These are phyloP conservation scores for Arthroderma sp. DNA, from an alignment of 2,329 filamentous ascomycete species.

Conservation along the genomic window DNA sequence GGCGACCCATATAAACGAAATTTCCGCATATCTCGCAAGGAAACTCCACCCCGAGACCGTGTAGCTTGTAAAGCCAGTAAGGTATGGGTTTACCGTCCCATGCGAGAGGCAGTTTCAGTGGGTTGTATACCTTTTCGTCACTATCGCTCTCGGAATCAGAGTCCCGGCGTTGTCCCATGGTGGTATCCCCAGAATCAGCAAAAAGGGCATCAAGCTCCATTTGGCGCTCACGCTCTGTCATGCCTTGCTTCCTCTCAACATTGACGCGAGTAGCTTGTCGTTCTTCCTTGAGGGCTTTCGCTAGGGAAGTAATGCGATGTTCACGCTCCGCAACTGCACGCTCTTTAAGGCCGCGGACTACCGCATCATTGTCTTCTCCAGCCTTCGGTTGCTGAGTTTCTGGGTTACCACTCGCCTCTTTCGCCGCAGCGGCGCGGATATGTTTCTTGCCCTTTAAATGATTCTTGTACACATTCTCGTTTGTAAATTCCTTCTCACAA, in stretches of 20 bases:
- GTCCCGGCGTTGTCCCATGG: conserved; percentile 34
- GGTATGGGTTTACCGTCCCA: conserved; percentile 99
- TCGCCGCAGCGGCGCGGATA: conserved; percentile 63
- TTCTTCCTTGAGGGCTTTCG: conserved; percentile 72
- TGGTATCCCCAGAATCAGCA: conserved; percentile 42
- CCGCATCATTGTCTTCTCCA: conserved; percentile 13
- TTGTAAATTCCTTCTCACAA: conserved; percentile 91
- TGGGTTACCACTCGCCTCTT: conserved; percentile 33
- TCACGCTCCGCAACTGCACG: conserved; percentile 83
- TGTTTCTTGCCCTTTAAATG: conserved; percentile 90
- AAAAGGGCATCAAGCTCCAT: conserved; percentile 86
- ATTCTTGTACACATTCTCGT: conserved; percentile 83
- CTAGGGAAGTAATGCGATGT: conserved; percentile 66
- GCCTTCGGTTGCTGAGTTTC: conserved; percentile 20
- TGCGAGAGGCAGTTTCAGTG: conserved; percentile 82
- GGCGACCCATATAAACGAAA: conserved; percentile 94
- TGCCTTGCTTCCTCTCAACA: conserved; percentile 89
- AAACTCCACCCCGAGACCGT: conserved; percentile 89
- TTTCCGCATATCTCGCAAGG: conserved; percentile 95
- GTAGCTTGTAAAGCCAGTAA: conserved; percentile 96
- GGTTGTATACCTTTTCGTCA: conserved; percentile 88
- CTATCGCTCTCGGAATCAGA: conserved; percentile 55
- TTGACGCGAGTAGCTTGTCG: conserved; percentile 84
- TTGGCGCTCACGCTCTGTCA: conserved; percentile 92
- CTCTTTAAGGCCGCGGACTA: conserved; percentile 58